Percentiles rank a stretch among this genome's conserved stretches.
Evolutionary conservation across 2,329 filamentous ascomycete genomes (phyloP).

Genomic region (Fusarium drepaniforme): DNA sequence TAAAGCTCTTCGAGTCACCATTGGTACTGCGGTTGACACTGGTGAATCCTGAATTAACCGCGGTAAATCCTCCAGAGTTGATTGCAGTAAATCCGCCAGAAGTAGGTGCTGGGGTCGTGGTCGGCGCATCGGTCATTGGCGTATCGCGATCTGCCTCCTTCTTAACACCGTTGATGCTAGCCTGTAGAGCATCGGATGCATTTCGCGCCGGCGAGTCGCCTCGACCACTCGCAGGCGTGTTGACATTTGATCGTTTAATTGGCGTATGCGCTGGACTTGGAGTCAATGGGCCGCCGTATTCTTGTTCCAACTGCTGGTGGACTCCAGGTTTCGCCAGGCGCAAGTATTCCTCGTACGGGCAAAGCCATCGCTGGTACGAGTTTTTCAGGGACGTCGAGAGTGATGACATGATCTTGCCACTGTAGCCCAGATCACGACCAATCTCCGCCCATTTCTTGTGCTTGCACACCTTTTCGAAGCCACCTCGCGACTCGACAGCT

Average conservation of each 20-base stretch:
- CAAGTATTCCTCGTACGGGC: constrained; percentile 96
- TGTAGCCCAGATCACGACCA: constrained; percentile 94
- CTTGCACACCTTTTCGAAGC: constrained; percentile 97
- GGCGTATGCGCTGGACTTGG: constrained; percentile 78
- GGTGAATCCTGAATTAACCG: constrained; percentile 79
- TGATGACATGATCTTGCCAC: constrained; percentile 99
- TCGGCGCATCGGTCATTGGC: constrained; percentile 60
- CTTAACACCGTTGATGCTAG: constrained; percentile 59
- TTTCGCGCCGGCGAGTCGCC: constrained; percentile 76
- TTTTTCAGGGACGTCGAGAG: constrained; percentile 98
- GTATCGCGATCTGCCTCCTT: constrained; percentile 62
- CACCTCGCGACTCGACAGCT: constrained; percentile 92
- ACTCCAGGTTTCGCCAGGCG: constrained; percentile 92
- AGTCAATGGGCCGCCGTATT: constrained; percentile 92
- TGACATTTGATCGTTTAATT: constrained; percentile 72
- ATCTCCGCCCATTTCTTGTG: constrained; percentile 99
- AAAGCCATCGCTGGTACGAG: constrained; percentile 96
- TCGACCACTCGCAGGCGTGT: constrained; percentile 69
- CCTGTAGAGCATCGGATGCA: constrained; percentile 66
- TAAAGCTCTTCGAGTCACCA: constrained; percentile 67
- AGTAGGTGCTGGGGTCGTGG: constrained; percentile 48
- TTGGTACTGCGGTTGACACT: constrained; percentile 70
- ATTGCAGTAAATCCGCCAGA: constrained; percentile 59
- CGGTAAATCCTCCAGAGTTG: constrained; percentile 71
- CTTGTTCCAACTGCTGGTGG: constrained; percentile 93